Evolutionary conservation across 176 grass and related monocot species (phyloP), one percentile per base, ranked within the genome.

Genomic region (Ananas comosus): DNA sequence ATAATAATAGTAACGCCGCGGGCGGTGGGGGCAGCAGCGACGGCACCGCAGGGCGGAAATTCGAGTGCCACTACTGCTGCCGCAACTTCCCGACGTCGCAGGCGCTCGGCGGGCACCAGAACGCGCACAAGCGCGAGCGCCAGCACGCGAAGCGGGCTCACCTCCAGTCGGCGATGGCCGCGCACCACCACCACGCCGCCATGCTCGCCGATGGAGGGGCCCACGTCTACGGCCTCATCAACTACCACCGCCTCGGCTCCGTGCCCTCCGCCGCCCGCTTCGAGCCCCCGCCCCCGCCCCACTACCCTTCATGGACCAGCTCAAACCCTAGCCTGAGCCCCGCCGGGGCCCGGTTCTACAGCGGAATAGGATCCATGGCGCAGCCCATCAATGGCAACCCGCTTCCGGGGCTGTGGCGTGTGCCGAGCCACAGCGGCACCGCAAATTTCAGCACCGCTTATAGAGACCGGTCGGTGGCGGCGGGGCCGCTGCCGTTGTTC

Each of bases 51-150:
- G 90, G 74, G 64, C 71, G 95, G 51, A 99, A 94, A 75, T 99
- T 99, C 82, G 95, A 99, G 83, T 99, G 95, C 71, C 95, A 99
- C 85, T 99, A 99, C 80, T 99, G 95, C 81, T 99, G 82, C 82
- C 95, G 95, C 69, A 92, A 99, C 82, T 99, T 99, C 81, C 95
- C 95, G 53, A 99, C 95, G 58, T 93, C 89, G 72, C 95, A 99
- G 74, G 95, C 95, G 51, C 83, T 99, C 75, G 95, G 95, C 51
- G 95, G 95, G 0, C 95, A 99, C 80, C 95, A 99, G 76, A 99
- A 99, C 79, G 95, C 95, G 65, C 95, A 99, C 87, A 99, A 99
- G 87, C 82, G 95, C 14, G 95, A 99, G 85, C 79, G 95, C n/a
- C 95, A 99, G 76, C 79, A 99, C 77, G 95, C 95, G 49, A 99